Conservation (phyloP, 495 filamentous ascomycete genomes). For the Cudoniella acicularis region DNA sequence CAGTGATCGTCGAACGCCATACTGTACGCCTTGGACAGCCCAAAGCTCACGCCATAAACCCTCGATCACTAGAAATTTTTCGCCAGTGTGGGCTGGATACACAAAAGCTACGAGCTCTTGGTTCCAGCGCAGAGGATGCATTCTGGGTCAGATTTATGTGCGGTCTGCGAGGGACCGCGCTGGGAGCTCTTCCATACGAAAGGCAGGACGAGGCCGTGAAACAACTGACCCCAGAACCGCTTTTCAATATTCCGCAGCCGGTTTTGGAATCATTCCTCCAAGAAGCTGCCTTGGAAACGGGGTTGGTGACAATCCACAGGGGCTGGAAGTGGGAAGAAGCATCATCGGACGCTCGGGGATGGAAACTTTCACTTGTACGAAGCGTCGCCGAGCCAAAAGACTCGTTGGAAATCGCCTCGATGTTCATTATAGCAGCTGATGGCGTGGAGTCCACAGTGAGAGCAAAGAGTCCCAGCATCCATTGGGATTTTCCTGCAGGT, state of each 20-base stretch:
- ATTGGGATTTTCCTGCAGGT: no score
- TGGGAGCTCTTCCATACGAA: not conserved
- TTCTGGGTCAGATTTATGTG: not conserved
- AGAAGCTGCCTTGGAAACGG: not conserved
- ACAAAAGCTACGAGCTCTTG: not conserved
- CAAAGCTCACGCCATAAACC: slow-evolving; percentile 29
- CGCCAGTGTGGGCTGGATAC: slow-evolving; percentile 9
- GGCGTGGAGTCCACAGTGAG: no score
- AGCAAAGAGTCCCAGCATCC: no score
- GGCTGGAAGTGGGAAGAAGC: not conserved
- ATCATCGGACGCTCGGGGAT: not conserved
- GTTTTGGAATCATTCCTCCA: not conserved
- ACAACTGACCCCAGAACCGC: not conserved
- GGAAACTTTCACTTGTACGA: slow-evolving; percentile 26
- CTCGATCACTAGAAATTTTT: slow-evolving; percentile 28
- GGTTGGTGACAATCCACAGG: not conserved
- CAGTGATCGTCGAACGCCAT: slow-evolving; percentile 27
- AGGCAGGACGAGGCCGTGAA: not conserved
- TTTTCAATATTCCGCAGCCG: slow-evolving; percentile 4
- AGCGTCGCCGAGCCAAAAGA: no score
- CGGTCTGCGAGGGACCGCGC: not conserved
- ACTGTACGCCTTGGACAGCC: slow-evolving; percentile 26
- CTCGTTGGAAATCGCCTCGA: no score
- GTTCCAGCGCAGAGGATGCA: not conserved
- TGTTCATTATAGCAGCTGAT: no score